These are phyloP conservation scores for Goffeauzyma gilvescens DNA, from an alignment of 768 basidiomycete genomes.

Conservation along the genomic window DNA sequence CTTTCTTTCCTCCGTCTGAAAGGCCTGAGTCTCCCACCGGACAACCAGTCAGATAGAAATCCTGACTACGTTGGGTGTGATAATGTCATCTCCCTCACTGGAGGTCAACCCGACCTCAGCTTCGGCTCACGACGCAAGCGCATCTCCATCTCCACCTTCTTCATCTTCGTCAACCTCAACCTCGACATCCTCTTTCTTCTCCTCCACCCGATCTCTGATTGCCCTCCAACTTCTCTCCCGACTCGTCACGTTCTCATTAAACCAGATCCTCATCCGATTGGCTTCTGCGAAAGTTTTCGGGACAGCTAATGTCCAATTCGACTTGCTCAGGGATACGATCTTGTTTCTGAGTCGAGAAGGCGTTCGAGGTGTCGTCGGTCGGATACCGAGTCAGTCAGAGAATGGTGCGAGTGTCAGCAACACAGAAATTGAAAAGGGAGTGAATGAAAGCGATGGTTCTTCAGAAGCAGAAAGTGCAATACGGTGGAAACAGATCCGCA, in stretches of 20 bases:
- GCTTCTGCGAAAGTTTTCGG: conserved; percentile 69
- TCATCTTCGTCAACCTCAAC: too few relatives aligned
- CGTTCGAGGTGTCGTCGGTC: conserved; percentile 62
- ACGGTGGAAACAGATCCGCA: conserved; percentile 28
- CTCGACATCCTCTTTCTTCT: background rate
- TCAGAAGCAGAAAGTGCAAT: background rate
- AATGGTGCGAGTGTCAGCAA: background rate
- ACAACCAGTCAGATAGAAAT: too few relatives aligned
- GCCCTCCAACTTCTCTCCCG: conserved; percentile 71
- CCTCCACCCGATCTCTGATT: conserved; percentile 42
- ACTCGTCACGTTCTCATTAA: conserved; percentile 66
- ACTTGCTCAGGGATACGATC: conserved; percentile 70
- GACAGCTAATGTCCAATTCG: conserved; percentile 83
- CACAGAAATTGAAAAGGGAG: background rate
- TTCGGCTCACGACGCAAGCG: too few relatives aligned
- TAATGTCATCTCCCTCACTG: too few relatives aligned
- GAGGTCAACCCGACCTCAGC: too few relatives aligned
- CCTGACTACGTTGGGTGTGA: too few relatives aligned
- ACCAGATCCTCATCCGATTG: conserved; percentile 67
- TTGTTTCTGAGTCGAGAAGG: conserved; percentile 89
- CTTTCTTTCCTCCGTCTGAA: too few relatives aligned
- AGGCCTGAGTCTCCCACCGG: too few relatives aligned
- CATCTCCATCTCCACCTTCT: too few relatives aligned
- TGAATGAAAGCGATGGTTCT: background rate
- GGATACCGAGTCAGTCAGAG: conserved; percentile 31